Base-by-base conservation (phyloP, 164 flowering plant genomes). In the Berberis vulgaris region DNA sequence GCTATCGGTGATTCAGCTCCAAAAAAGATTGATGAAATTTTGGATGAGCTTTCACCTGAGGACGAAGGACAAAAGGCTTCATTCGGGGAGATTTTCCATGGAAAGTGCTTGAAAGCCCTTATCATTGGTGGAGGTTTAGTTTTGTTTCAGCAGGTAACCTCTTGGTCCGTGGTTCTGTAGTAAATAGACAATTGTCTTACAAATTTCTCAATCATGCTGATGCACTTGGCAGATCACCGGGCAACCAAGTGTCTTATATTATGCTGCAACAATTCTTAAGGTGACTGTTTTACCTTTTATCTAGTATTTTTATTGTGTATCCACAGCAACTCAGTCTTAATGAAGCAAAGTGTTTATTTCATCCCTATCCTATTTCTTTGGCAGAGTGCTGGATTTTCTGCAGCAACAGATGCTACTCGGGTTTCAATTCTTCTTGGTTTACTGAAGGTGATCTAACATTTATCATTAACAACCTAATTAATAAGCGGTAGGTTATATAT, bases 231-330 rank as follows among this genome's bases (percentile, higher is more conserved):
- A 94, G 99, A 85, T 95, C 70, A 95, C 99, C 26, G 99, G 99
- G 68, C 99, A 95, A 71, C 99, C 97, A 54, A 95, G 99, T 80
- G 97, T 95, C 26, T 76, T 95, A 13, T 95, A 95, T 70, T 95
- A 95, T 83, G 99, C 99, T 61, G 88, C 91, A 66, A 73, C 96
- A 41, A 91, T 95, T 73, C 81, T 95, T 66, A 82, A 95, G 97
- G 97, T 91, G 80, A 50, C 38, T 52, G 54, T 52, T 52, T 12
- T 9, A 9, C 3, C 54, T 52, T 12, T 10, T 52, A 50, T 43
- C 42, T 63, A 12, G 45, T 64, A 49, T 10, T 40, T 43, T 68
- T 5, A 43, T 49, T 41, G 46, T 49, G 13, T 41, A 58, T 64
- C 26, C 52, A 39, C 4, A 60, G 26, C 42, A 26, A 7, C 38